These are phyloP conservation scores for Salix exigua DNA, from an alignment of 345 rosid genomes.

Conservation along the genomic window DNA sequence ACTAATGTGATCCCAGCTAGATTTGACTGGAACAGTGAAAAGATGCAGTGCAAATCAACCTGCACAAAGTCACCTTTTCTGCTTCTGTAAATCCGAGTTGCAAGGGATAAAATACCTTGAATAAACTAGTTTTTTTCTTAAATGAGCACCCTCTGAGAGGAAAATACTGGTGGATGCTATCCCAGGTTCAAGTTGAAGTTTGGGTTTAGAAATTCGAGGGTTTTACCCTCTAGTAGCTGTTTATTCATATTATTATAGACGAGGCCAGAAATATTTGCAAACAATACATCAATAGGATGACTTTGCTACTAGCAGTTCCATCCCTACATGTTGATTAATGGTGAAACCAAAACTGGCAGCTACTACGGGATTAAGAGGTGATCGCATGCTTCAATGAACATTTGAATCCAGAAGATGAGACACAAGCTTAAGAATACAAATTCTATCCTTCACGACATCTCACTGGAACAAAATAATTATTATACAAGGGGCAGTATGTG, in stretches of 20 bases:
- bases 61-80: background rate
- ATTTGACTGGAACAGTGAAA: background rate
- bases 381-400: background rate
- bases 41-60: background rate
- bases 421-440: background rate
- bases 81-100: background rate
- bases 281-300: too few species aligned
- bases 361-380: background rate
- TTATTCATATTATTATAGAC: too few species aligned
- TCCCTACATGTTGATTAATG: background rate
- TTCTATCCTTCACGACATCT: background rate
- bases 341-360: background rate
- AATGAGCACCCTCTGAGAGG: too few species aligned
- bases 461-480: background rate
- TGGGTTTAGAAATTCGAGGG: too few species aligned
- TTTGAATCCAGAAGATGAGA: background rate
- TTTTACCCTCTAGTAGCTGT: too few species aligned
- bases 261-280: too few species aligned
- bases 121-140: too few species aligned
- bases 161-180: too few species aligned
- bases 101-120: background rate
- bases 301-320: too few species aligned
- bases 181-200: too few species aligned
- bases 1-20: background rate
- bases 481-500: background rate